Percentiles rank a stretch among this genome's conserved stretches.
Conservation (phyloP, 225 moss, liverwort and hornwort genomes). For the Physcomitrellopsis africana region DNA sequence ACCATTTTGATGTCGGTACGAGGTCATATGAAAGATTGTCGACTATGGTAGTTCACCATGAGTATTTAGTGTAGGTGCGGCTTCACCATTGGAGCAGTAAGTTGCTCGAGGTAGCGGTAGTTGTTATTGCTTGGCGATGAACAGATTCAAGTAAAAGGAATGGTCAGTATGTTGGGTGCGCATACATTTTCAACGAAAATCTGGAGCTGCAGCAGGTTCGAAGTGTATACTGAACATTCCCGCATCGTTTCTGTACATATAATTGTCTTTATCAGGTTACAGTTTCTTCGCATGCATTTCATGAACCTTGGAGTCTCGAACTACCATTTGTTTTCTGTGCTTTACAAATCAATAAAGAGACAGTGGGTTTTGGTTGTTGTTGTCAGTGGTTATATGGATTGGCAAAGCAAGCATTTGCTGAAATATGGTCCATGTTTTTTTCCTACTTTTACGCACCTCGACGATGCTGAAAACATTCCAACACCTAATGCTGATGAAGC, state of each 20-base stretch:
- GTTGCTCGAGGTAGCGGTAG: constrained; percentile 51
- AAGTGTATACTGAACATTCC: constrained; percentile 1
- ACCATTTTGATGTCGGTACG: constrained; percentile 35
- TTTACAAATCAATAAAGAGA: constrained; percentile 10
- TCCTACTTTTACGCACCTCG: no score
- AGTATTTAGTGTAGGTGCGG: constrained; percentile 49
- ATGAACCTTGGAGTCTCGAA: constrained; percentile 4
- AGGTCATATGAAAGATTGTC: constrained; percentile 42
- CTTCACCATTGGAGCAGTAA: constrained; percentile 45
- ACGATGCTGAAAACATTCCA: no score
- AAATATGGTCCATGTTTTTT: no score
- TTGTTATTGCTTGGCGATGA: constrained; percentile 44
- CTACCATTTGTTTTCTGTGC: neutral
- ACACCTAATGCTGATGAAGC: no score
- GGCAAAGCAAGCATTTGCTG: no score
- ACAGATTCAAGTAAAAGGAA: constrained; percentile 30
- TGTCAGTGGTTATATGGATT: no score
- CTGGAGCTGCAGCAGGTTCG: neutral
- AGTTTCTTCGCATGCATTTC: constrained; percentile 22
- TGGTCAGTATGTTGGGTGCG: constrained; percentile 1
- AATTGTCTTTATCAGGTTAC: constrained; percentile 12
- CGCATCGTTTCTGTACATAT: constrained; percentile 19
- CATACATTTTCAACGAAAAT: neutral
- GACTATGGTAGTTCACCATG: constrained; percentile 32
- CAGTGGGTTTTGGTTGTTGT: neutral